Base-by-base conservation (phyloP, 805 yeast genomes). In the Zygoascus flipseniorum region DNA sequence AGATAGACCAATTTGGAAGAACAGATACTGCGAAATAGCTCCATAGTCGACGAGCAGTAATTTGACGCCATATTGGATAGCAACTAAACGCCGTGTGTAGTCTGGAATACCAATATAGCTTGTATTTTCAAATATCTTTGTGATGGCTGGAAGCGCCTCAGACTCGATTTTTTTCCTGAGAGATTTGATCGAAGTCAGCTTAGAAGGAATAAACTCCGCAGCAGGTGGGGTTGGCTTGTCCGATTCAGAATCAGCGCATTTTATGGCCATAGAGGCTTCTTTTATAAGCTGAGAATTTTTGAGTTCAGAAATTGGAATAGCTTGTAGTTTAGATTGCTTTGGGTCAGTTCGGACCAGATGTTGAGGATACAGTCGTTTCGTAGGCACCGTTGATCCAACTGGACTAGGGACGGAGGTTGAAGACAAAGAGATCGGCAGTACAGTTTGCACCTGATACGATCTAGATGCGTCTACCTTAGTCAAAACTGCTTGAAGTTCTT, bases 41-140 rank as follows among this genome's bases (percentile, higher is more conserved):
- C 84, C 88, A 66, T 89, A 93, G 67, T 92, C 97, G 18, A 92
- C 81, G 23, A 93, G 68, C 64, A 78, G 85, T 13, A 93, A 71
- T 54, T 82, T 81, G 8, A 89, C 85, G 60, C 85, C 96, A 63
- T 82, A 78, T 65, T 93, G 99, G 45, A 92, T 73, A n/a, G 96
- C 85, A 13, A 86, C 83, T 19, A 92, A 71, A 45, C 97, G 71
- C 56, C 80, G 77, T 11, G 69, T 63, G 10, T 77, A 77, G 64
- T 92, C 98, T 1, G 87, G 90, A 2, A 92, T 69, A 0, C 99
- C 99, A 8, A 93, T 84, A 63, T 77, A 87, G 0, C 84, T 79
- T 49, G 85, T 78, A 52, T 85, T 80, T 8, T 84, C 76, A 66
- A 92, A 81, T 1, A 88, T 68, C 44, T 80, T 76, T 0, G 95